Evolutionary conservation across 2,329 filamentous ascomycete species (phyloP).

Genomic region (Lasiodiplodia sp.): DNA sequence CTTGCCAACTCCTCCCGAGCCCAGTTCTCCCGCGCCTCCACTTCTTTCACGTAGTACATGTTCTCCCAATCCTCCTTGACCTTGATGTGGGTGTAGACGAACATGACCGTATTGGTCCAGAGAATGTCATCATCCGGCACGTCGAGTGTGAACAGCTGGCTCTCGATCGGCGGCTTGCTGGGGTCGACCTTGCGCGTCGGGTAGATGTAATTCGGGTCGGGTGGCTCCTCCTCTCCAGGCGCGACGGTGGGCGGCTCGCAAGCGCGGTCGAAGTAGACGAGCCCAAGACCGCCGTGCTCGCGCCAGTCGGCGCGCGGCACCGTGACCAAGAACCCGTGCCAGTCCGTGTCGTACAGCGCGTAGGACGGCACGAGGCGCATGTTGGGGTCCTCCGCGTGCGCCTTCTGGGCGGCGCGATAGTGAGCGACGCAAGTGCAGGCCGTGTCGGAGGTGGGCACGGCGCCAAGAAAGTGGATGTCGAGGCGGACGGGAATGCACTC

Average conservation of each 20-base stretch:
- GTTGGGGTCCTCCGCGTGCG: background rate
- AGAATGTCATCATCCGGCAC: too few relatives aligned
- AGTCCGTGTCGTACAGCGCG: background rate
- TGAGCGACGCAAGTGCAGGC: background rate
- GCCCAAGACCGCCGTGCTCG: background rate
- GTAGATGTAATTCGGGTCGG: background rate
- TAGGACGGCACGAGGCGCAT: background rate
- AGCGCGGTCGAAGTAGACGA: background rate
- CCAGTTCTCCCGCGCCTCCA: too few relatives aligned
- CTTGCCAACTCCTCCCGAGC: too few relatives aligned
- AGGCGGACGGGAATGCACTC: background rate
- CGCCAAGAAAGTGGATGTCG: background rate
- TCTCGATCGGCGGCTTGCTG: background rate
- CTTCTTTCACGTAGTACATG: too few relatives aligned
- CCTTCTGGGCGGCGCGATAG: background rate
- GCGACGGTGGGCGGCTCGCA: background rate
- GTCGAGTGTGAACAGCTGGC: too few relatives aligned
- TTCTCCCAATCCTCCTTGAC: too few relatives aligned
- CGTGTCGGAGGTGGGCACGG: background rate
- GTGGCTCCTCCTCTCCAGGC: background rate
- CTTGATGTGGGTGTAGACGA: too few relatives aligned
- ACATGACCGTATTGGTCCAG: too few relatives aligned
- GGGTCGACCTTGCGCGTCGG: background rate
- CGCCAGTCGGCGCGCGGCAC: background rate
- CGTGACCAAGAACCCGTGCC: background rate